Evolutionary conservation across 805 yeast species (phyloP).

Genomic region (Cyberlindnera meyerae): DNA sequence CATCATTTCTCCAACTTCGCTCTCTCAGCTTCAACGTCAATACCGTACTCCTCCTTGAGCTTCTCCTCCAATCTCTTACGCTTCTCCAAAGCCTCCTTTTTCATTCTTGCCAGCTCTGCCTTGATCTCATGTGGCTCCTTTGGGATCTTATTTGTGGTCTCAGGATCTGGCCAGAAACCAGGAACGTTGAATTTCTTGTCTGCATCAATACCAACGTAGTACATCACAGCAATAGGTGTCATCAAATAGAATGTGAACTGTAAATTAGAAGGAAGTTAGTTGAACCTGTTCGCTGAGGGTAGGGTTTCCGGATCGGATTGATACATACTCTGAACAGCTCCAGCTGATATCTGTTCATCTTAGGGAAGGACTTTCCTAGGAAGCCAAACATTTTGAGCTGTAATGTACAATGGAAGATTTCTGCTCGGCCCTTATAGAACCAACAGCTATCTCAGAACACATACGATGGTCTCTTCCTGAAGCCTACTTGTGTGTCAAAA

Average conservation of each 20-base stretch:
- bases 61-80: conserved; percentile 67
- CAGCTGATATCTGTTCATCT: conserved; percentile 44
- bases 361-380: conserved; percentile 16
- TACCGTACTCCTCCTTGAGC: conserved; percentile 62
- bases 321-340: conserved; percentile 47
- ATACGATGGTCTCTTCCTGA: no score
- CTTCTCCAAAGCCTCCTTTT: conserved; percentile 68
- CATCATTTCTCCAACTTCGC: conserved; percentile 26
- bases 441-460: no score
- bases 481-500: no score
- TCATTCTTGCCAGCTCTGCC: conserved; percentile 85
- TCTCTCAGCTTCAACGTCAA: conserved; percentile 45
- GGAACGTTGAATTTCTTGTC: conserved; percentile 85
- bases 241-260: conserved; percentile 83
- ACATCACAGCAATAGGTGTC: conserved; percentile 89
- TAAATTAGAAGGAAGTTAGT: conserved; percentile 34
- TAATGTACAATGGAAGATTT: no score
- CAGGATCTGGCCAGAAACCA: conserved; percentile 97
- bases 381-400: conserved; percentile 3
- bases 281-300: not conserved
- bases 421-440: no score
- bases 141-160: conserved; percentile 84
- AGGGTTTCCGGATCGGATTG: no score
- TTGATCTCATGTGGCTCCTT: conserved; percentile 89
- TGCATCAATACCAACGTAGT: conserved; percentile 86